phyloP scores from a whole-genome alignment of 2,329 filamentous ascomycete genomes.

The Ophiobolus disseminans region DNA sequence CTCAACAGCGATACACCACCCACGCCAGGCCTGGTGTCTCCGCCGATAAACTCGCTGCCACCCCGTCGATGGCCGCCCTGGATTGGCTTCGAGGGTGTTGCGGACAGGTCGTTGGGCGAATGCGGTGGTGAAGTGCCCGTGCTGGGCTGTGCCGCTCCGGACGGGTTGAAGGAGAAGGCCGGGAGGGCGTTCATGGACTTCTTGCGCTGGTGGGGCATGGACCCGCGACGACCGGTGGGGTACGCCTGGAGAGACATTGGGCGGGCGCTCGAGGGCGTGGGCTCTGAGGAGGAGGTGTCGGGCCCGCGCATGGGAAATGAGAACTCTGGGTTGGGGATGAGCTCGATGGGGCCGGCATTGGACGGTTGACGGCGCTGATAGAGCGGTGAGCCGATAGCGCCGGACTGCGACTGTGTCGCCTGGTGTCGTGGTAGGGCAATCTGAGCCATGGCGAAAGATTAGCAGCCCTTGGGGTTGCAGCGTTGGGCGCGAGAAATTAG shows the following conservation, averaged over 20 bases:
- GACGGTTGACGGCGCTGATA: conserved; percentile 45
- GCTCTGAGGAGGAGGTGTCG: conserved; percentile 32
- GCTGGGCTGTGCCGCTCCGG: conserved; percentile 44
- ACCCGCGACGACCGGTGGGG: conserved; percentile 43
- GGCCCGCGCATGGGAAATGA: conserved; percentile 54
- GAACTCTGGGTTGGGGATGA: conserved; percentile 58
- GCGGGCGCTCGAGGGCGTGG: conserved; percentile 44
- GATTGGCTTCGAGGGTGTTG: conserved; percentile 60
- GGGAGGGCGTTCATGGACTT: conserved; percentile 55
- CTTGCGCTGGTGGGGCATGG: conserved; percentile 46
- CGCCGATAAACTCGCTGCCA: conserved; percentile 86
- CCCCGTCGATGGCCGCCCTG: conserved; percentile 71
- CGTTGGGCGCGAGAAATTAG: conserved; percentile 38
- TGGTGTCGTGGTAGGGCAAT: conserved; percentile 51
- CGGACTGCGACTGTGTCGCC: conserved; percentile 48
- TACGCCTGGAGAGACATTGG: conserved; percentile 49
- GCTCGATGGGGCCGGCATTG: conserved; percentile 49
- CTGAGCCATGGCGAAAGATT: conserved; percentile 44
- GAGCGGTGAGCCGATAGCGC: conserved; percentile 44
- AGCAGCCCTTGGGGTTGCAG: conserved; percentile 32
- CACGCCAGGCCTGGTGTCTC: conserved; percentile 60
- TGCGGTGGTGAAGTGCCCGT: conserved; percentile 46
- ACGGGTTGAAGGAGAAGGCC: conserved; percentile 58
- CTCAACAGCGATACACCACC: conserved; percentile 64
- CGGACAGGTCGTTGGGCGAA: conserved; percentile 47